Conservation (phyloP, 495 filamentous ascomycete genomes). For the Penicillium malachiteum region DNA sequence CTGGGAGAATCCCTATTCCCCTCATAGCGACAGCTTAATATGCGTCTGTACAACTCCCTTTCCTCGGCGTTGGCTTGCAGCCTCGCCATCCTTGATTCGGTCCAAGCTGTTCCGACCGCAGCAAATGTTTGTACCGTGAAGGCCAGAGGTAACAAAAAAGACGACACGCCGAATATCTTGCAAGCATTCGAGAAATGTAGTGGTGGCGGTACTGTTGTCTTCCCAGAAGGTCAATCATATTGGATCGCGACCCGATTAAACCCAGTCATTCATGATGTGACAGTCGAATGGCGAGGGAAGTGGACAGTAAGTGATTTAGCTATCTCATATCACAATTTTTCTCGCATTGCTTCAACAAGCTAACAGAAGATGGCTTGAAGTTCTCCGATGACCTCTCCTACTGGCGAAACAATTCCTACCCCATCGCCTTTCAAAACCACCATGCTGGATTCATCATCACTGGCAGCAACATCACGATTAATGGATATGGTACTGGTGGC, state of each 20-base stretch:
- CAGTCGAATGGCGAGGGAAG: constrained; percentile 47
- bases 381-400: constrained; percentile 53
- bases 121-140: constrained; percentile 28
- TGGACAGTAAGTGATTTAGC: constrained; percentile 38
- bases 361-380: constrained; percentile 16
- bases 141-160: constrained; percentile 26
- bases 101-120: neutral
- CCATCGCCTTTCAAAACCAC: constrained; percentile 57
- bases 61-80: neutral
- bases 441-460: constrained; percentile 52
- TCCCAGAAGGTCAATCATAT: constrained; percentile 50
- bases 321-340: neutral
- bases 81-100: neutral
- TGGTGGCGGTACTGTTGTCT: constrained; percentile 51
- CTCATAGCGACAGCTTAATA: neutral
- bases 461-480: constrained; percentile 48
- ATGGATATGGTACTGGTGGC: constrained; percentile 51
- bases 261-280: constrained; percentile 44
- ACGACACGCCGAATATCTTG: constrained; percentile 53
- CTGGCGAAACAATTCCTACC: constrained; percentile 56
- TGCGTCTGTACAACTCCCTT: neutral
- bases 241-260: constrained; percentile 51
- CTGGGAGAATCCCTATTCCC: no score
- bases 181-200: constrained; percentile 50
- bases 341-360: neutral